A percentile compares a stretch with the other conserved stretches of the same genome.
Evolutionary conservation across 164 flowering plant genomes (phyloP).

Genomic region (Vitis labrusca): DNA sequence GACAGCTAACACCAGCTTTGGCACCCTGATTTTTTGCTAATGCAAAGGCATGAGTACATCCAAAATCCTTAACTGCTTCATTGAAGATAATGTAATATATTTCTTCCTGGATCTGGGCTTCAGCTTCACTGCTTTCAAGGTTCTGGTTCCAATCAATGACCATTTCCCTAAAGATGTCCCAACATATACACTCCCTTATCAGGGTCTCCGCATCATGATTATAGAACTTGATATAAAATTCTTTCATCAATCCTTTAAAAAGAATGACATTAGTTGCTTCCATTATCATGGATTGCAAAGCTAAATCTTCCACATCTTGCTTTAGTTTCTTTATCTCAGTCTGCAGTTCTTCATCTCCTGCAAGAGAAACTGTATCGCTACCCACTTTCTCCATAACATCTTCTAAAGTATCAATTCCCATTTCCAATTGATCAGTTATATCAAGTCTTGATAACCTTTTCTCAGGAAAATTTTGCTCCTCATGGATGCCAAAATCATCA

Average conservation of each 20-base stretch:
- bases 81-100: slow-evolving; percentile 13
- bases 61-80: slow-evolving; percentile 11
- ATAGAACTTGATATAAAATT: slow-evolving; percentile 15
- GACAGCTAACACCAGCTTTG: background rate
- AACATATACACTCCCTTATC: slow-evolving; percentile 28
- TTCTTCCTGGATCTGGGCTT: slow-evolving; percentile 28
- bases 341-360: slow-evolving; percentile 7
- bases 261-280: slow-evolving; percentile 32
- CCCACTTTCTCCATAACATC: slow-evolving; percentile 10
- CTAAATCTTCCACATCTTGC: slow-evolving; percentile 38
- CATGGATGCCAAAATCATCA: background rate
- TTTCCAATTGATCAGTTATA: background rate
- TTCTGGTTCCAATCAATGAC: slow-evolving; percentile 20
- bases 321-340: slow-evolving; percentile 25
- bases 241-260: slow-evolving; percentile 24
- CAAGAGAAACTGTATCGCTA: background rate
- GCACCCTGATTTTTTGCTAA: background rate
- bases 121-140: slow-evolving; percentile 14
- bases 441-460: background rate
- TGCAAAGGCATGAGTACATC: background rate
- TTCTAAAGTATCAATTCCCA: slow-evolving; percentile 6
- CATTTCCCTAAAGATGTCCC: slow-evolving; percentile 16
- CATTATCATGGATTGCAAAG: slow-evolving; percentile 24
- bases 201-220: slow-evolving; percentile 15
- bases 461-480: slow-evolving; percentile 1